These are phyloP conservation scores for Saccharomycopsis babjevae DNA, from an alignment of 805 yeast species.

Conservation along the genomic window DNA sequence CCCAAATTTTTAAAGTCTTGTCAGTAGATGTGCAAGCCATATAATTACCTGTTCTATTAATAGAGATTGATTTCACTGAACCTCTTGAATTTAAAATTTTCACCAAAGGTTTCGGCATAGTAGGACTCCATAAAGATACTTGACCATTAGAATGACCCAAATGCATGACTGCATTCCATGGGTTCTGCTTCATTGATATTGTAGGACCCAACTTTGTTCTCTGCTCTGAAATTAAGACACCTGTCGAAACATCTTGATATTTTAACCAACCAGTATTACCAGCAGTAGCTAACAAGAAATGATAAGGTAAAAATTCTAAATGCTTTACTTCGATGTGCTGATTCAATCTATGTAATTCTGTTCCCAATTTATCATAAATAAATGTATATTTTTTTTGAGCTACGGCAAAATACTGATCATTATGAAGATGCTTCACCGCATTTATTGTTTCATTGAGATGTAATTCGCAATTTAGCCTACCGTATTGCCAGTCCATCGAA, in stretches of 20 bases:
- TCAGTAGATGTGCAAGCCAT: slow-evolving; percentile 93
- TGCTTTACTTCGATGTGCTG: slow-evolving; percentile 81
- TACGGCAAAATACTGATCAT: slow-evolving; percentile 88
- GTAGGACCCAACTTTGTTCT: slow-evolving; percentile 89
- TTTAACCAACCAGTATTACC: slow-evolving; percentile 84
- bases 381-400: slow-evolving; percentile 94
- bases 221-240: slow-evolving; percentile 70
- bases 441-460: slow-evolving; percentile 81
- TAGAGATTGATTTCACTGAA: slow-evolving; percentile 74
- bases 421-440: slow-evolving; percentile 84
- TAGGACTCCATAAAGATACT: slow-evolving; percentile 90
- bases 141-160: slow-evolving; percentile 90
- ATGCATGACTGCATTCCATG: slow-evolving; percentile 92
- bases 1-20: slow-evolving; percentile 82
- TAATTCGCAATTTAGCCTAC: slow-evolving; percentile 70
- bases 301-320: slow-evolving; percentile 87
- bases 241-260: slow-evolving; percentile 94
- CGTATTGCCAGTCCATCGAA: slow-evolving; percentile 90
- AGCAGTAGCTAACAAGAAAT: slow-evolving; percentile 74
- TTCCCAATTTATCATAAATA: slow-evolving; percentile 84
- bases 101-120: slow-evolving; percentile 74
- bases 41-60: slow-evolving; percentile 85
- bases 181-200: slow-evolving; percentile 77
- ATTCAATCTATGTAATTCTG: slow-evolving; percentile 83
- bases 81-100: slow-evolving; percentile 77